A percentile compares a stretch with the other conserved stretches of the same genome.
These are phyloP conservation scores for Solanum paucissectum DNA, from an alignment of 257 asterid genomes.

Conservation along the genomic window DNA sequence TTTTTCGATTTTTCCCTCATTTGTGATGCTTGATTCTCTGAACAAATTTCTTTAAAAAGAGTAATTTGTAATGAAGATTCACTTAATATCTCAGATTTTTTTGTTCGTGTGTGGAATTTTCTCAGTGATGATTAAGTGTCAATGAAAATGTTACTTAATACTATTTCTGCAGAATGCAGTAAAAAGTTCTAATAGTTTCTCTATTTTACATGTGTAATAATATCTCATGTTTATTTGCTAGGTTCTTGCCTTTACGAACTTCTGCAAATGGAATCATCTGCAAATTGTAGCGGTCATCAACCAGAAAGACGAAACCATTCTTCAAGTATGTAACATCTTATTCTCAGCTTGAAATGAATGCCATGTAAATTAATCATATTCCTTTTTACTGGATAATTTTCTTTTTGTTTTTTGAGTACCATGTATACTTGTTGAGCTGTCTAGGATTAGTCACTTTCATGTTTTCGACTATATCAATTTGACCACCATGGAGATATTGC, in stretches of 20 bases:
- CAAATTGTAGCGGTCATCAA: not conserved
- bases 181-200: not conserved
- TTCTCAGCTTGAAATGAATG: not conserved
- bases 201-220: not conserved
- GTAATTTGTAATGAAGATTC: not conserved
- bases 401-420: not conserved
- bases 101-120: not conserved
- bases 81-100: not conserved
- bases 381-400: not conserved
- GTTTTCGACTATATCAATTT: not conserved
- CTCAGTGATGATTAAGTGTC: not conserved
- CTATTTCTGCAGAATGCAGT: not conserved
- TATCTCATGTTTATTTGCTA: not conserved
- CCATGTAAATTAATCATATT: not conserved
- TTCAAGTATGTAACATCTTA: conserved; percentile 12
- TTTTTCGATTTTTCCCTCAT: not conserved
- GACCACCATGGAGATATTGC: not conserved
- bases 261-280: conserved; percentile 23
- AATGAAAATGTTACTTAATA: not conserved
- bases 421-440: not conserved
- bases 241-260: conserved; percentile 15
- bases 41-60: not conserved
- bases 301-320: conserved; percentile 1
- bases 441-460: not conserved
- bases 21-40: not conserved